Conservation (phyloP, 257 asterid genomes). For the Solanum tacnaense region DNA sequence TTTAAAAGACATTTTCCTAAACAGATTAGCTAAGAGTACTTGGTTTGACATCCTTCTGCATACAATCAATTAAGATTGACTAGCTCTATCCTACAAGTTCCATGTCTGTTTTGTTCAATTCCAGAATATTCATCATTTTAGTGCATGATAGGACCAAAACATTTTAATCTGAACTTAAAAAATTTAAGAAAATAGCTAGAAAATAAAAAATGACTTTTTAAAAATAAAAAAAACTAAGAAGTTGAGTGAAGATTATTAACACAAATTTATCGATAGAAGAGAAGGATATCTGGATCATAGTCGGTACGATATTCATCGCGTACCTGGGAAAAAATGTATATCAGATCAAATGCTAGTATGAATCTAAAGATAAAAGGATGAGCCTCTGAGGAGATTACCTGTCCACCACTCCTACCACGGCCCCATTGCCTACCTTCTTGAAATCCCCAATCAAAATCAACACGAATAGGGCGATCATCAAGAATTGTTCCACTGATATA, state of each 20-base stretch:
- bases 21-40: neutral
- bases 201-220: neutral
- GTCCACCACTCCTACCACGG: constrained; percentile 98
- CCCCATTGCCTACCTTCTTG: constrained; percentile 99
- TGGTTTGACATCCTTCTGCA: neutral
- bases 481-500: constrained; percentile 95
- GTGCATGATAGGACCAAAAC: neutral
- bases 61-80: neutral
- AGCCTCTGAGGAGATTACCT: constrained; percentile 34
- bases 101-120: neutral
- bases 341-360: neutral
- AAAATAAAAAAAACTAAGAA: neutral
- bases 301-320: constrained; percentile 99
- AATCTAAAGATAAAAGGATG: neutral
- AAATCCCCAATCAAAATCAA: constrained; percentile 98
- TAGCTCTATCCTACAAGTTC: neutral
- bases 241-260: neutral
- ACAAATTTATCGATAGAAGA: neutral
- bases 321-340: constrained; percentile 42
- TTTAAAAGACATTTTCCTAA: neutral
- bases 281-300: constrained; percentile 99
- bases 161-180: neutral
- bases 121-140: neutral
- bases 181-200: neutral
- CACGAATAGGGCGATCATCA: constrained; percentile 99